These are phyloP conservation scores for Puccinia triticina DNA, from an alignment of 1,284 basidiomycete species.

Conservation along the genomic window DNA sequence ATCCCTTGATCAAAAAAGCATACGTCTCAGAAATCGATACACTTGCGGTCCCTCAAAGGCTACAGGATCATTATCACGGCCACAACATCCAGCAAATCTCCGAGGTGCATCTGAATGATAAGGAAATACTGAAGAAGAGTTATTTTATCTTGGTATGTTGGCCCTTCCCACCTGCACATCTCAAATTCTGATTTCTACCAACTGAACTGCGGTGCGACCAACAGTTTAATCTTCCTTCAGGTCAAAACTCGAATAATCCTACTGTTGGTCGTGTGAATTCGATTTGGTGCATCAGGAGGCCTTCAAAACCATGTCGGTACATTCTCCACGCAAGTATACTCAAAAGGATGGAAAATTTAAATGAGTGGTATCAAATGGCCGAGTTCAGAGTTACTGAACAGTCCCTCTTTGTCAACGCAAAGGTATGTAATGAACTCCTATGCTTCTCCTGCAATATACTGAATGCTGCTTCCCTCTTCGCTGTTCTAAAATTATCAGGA, in stretches of 20 bases:
- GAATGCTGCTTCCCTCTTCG: too few species aligned
- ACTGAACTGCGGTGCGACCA: too few species aligned
- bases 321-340: too few species aligned
- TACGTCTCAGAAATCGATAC: not conserved
- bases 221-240: slow-evolving; percentile 9
- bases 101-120: not conserved
- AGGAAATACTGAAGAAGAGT: not conserved
- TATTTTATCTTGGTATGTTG: slow-evolving; percentile 7
- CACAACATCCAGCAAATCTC: not conserved
- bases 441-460: too few species aligned
- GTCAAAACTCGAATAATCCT: not conserved
- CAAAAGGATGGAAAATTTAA: not conserved
- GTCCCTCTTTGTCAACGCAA: not conserved
- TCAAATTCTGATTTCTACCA: not conserved
- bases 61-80: not conserved
- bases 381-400: not conserved
- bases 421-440: too few species aligned
- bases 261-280: not conserved
- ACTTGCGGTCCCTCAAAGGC: not conserved
- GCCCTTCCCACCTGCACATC: not conserved
- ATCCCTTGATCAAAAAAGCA: not conserved
- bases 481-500: too few species aligned
- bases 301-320: not conserved
- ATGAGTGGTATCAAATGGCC: not conserved
- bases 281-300: not conserved